Evolutionary conservation across 1,139 yeast genomes (phyloP), one percentile per base, ranked within the genome.

Genomic region (Debaryomyces coudertii): DNA sequence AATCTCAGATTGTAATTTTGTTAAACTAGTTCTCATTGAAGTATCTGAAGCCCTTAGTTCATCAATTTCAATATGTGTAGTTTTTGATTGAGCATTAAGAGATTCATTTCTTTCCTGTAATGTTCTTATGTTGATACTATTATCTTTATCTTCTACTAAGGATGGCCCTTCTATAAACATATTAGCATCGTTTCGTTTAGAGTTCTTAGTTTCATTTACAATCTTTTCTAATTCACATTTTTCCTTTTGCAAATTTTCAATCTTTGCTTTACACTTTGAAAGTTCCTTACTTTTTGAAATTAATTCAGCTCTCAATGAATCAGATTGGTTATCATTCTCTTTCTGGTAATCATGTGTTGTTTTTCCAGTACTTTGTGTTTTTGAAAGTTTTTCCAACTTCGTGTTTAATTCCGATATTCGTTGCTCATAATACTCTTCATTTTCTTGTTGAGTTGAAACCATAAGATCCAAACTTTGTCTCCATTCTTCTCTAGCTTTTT

Each of bases 401-500:
- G 36, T 18, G 11, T 29, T 40, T 15, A 47, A 39, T 63, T 60
- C 56, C 56, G 50, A 53, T 52, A 47, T 58, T 53, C 14, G 49
- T 33, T 40, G 36, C 35, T 69, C 74, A 47, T 68, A 72, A 48
- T 64, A 63, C 15, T 53, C 54, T 47, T 72, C 77, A 40, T 69
- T 68, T 44, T 74, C 78, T 46, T 71, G 77, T 48, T 74, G 77
- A 5, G 75, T 68, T 31, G 62, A 60, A 16, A 70, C 80, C 61
- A 83, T 69, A 34, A 80, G 66, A 50, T 79, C 84, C 46, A 83
- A 72, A 30, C 82, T 82, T 41, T 74, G 79, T 44, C 84, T 62
- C 69, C 85, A 71, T 53, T 83, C 86, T 45, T 76, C 78, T 35
- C 85, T 65, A 37, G 84, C 85, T 14, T 63, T 60, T 41, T 80